These are phyloP conservation scores for Nigrospora sphaerica DNA, from an alignment of 2,329 filamentous ascomycete genomes.

Conservation along the genomic window DNA sequence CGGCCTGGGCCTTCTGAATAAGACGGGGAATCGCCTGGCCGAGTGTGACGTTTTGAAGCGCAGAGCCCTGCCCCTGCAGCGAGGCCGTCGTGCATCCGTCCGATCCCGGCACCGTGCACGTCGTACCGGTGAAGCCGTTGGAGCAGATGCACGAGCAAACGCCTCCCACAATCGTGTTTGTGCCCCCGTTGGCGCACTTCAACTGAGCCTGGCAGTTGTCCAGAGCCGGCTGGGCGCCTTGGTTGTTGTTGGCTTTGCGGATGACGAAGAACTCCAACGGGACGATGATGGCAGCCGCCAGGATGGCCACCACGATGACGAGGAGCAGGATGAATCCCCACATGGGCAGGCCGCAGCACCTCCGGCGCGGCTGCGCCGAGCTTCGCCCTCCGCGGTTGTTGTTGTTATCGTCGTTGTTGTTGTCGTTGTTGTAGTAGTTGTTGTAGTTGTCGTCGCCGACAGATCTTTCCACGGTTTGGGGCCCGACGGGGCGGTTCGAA, in stretches of 20 bases:
- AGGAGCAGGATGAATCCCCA: constrained; percentile 66
- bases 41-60: constrained; percentile 64
- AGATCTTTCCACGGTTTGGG: background rate
- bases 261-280: constrained; percentile 63
- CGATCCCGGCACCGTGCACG: constrained; percentile 39
- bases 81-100: constrained; percentile 46
- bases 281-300: constrained; percentile 76
- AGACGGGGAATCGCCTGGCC: constrained; percentile 73
- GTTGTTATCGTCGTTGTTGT: constrained; percentile 11
- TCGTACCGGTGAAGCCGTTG: constrained; percentile 69
- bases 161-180: constrained; percentile 59
- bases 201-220: constrained; percentile 53
- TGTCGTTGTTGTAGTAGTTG: background rate
- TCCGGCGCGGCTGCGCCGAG: constrained; percentile 33
- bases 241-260: constrained; percentile 31
- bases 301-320: constrained; percentile 61
- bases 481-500: constrained; percentile 11
- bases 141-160: constrained; percentile 82
- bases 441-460: too few relatives aligned
- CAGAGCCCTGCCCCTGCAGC: constrained; percentile 30
- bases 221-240: constrained; percentile 26
- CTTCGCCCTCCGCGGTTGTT: constrained; percentile 4
- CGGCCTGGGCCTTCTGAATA: constrained; percentile 53
- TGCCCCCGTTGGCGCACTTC: constrained; percentile 73
- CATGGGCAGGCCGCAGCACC: constrained; percentile 76